Evolutionary conservation across 371 early-diverging fungal species (phyloP).

Genomic region (Parasitella parasitica): DNA sequence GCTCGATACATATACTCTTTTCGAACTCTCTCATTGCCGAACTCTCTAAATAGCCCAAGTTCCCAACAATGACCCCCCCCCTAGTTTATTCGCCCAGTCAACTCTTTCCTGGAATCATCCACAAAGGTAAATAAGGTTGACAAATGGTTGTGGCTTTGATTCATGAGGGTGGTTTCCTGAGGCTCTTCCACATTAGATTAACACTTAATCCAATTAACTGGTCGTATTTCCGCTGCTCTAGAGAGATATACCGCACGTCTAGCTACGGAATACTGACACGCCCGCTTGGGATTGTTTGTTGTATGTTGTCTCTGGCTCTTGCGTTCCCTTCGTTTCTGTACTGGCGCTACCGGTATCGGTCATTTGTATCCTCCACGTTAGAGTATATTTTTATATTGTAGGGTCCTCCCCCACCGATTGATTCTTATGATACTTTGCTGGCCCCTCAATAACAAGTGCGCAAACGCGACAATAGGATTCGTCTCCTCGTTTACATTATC

Average conservation of each 20-base stretch:
- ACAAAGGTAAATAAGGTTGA: slow-evolving; percentile 8
- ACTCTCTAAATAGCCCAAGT: too few relatives aligned
- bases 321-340: not conserved
- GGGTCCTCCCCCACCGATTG: not conserved
- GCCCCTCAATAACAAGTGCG: too few relatives aligned
- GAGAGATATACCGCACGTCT: too few relatives aligned
- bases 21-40: too few relatives aligned
- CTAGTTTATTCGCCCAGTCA: slow-evolving; percentile 2
- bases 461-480: too few relatives aligned
- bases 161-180: slow-evolving; percentile 1
- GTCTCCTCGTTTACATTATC: too few relatives aligned
- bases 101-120: slow-evolving; percentile 1
- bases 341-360: not conserved
- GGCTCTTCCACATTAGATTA: slow-evolving; percentile 4
- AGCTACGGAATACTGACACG: slow-evolving; percentile 6
- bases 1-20: too few relatives aligned
- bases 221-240: slow-evolving; percentile 2
- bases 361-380: not conserved
- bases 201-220: slow-evolving; percentile 1
- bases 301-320: slow-evolving; percentile 6
- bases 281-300: not conserved
- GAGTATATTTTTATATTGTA: slow-evolving; percentile 4
- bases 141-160: not conserved
- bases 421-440: too few relatives aligned
- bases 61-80: too few relatives aligned